phyloP scores from a whole-genome alignment of 1,139 yeast species.

The Kazachstania sp. region DNA sequence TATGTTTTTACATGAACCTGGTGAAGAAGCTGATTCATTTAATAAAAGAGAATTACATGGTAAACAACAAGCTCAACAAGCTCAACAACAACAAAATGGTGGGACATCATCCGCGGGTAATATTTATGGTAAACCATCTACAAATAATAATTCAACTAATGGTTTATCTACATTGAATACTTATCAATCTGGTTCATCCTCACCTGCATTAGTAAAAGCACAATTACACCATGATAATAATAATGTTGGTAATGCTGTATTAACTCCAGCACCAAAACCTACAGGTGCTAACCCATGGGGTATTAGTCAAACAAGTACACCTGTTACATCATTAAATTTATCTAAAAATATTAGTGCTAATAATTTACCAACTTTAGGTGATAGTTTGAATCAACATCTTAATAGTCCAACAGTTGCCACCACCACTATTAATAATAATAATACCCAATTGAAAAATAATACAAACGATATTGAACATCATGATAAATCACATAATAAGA shows the following conservation, averaged over 20 bases:
- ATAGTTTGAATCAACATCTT: slow-evolving; percentile 33
- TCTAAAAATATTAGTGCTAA: slow-evolving; percentile 41
- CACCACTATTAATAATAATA: slow-evolving; percentile 4
- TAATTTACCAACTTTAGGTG: slow-evolving; percentile 69
- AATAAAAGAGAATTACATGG: slow-evolving; percentile 83
- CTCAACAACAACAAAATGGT: slow-evolving; percentile 5
- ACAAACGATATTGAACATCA: slow-evolving; percentile 1
- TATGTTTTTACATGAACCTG: slow-evolving; percentile 98
- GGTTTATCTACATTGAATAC: slow-evolving; percentile 10
- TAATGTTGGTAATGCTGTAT: slow-evolving; percentile 22
- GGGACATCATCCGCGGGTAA: slow-evolving; percentile 2
- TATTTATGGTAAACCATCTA: slow-evolving; percentile 1
- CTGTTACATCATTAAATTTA: slow-evolving; percentile 23
- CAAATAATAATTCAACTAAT: slow-evolving; percentile 4
- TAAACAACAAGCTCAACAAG: slow-evolving; percentile 22
- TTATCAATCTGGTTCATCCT: slow-evolving; percentile 12
- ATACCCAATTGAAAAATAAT: not conserved
- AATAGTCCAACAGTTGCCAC: slow-evolving; percentile 7
- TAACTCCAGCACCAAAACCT: slow-evolving; percentile 31
- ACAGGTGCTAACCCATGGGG: slow-evolving; percentile 32
- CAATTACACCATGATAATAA: slow-evolving; percentile 21
- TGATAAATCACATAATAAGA: slow-evolving; percentile 7
- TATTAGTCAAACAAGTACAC: slow-evolving; percentile 27
- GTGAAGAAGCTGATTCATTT: slow-evolving; percentile 97
- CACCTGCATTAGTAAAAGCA: slow-evolving; percentile 25